A percentile compares a stretch with the other conserved stretches of the same genome.
Evolutionary conservation across 768 basidiomycete genomes (phyloP).

Genomic region (Crucibulum laeve): DNA sequence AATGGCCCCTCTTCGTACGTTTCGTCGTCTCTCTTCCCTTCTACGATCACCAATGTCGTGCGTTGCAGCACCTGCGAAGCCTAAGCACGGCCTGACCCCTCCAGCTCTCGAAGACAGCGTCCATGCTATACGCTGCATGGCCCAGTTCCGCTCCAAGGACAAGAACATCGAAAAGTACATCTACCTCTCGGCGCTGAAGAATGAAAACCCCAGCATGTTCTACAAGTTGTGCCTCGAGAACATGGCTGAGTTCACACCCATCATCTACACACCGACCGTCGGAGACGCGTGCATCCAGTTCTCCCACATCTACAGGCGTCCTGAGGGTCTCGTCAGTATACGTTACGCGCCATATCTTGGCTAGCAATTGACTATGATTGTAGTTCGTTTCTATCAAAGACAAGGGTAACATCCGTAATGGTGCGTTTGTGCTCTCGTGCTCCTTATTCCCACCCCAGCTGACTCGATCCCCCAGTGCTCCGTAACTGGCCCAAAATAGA

Average conservation of each 20-base stretch:
- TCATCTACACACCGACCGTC: slow-evolving; percentile 91
- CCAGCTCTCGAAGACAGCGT: slow-evolving; percentile 47
- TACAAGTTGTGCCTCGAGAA: slow-evolving; percentile 71
- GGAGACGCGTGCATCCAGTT: slow-evolving; percentile 88
- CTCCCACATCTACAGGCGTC: slow-evolving; percentile 70
- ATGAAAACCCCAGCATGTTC: slow-evolving; percentile 70
- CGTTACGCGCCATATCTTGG: neutral
- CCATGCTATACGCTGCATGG: slow-evolving; percentile 56
- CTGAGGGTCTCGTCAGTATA: slow-evolving; percentile 63
- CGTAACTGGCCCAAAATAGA: slow-evolving; percentile 67
- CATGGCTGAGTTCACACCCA: slow-evolving; percentile 68
- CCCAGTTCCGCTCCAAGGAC: slow-evolving; percentile 74
- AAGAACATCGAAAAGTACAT: slow-evolving; percentile 81
- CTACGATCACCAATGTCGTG: slow-evolving; percentile 8
- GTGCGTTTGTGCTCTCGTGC: slow-evolving; percentile 15
- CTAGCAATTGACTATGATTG: slow-evolving; percentile 9
- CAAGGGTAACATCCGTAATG: slow-evolving; percentile 68
- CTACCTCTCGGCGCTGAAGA: slow-evolving; percentile 72
- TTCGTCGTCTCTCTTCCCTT: slow-evolving; percentile 4
- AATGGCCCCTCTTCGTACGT: slow-evolving; percentile 52
- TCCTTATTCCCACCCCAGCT: neutral
- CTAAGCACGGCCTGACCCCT: slow-evolving; percentile 56
- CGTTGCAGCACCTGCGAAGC: slow-evolving; percentile 33
- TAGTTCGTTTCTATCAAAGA: slow-evolving; percentile 80
- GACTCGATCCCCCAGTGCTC: slow-evolving; percentile 38